A percentile compares a stretch with the other conserved stretches of the same genome.
These are phyloP conservation scores for Exophiala sp. DNA, from an alignment of 2,329 filamentous ascomycete species.

Conservation along the genomic window DNA sequence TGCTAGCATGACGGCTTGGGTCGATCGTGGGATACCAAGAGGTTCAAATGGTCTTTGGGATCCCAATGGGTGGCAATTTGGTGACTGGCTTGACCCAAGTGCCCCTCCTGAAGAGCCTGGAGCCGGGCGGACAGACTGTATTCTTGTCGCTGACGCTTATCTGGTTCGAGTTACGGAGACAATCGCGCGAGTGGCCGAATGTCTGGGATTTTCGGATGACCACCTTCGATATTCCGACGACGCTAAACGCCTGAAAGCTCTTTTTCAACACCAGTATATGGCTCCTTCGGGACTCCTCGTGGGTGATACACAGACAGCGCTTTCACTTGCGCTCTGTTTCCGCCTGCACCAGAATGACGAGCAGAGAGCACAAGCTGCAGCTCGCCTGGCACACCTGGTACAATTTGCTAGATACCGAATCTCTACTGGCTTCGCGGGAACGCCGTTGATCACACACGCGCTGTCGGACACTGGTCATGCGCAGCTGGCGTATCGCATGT, in stretches of 20 bases:
- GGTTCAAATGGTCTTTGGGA: constrained; percentile 37
- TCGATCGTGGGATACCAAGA: constrained; percentile 35
- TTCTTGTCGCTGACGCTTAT: constrained; percentile 40
- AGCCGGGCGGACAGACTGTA: constrained; percentile 32
- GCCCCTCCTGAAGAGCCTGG: constrained; percentile 37
- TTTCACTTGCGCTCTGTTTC: constrained; percentile 30
- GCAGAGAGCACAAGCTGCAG: constrained; percentile 19
- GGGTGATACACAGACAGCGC: constrained; percentile 35
- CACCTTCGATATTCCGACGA: constrained; percentile 27
- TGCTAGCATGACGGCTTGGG: constrained; percentile 35
- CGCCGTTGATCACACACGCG: constrained; percentile 32
- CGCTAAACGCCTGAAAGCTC: constrained; percentile 22
- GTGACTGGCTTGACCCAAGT: constrained; percentile 42
- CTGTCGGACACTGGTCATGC: constrained; percentile 27
- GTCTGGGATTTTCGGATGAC: constrained; percentile 28
- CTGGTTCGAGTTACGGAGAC: constrained; percentile 35
- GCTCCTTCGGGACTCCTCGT: constrained; percentile 30
- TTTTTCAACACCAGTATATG: constrained; percentile 34
- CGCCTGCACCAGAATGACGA: constrained; percentile 24
- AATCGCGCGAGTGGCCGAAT: constrained; percentile 31
- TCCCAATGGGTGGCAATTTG: constrained; percentile 35
- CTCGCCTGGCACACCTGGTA: constrained; percentile 29
- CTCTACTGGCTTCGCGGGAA: constrained; percentile 37
- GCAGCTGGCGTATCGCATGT: constrained; percentile 39
- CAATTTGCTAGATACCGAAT: constrained; percentile 31